Evolutionary conservation across 1,284 basidiomycete genomes (phyloP), one percentile per base, ranked within the genome.

Genomic region (Athelia sp.): DNA sequence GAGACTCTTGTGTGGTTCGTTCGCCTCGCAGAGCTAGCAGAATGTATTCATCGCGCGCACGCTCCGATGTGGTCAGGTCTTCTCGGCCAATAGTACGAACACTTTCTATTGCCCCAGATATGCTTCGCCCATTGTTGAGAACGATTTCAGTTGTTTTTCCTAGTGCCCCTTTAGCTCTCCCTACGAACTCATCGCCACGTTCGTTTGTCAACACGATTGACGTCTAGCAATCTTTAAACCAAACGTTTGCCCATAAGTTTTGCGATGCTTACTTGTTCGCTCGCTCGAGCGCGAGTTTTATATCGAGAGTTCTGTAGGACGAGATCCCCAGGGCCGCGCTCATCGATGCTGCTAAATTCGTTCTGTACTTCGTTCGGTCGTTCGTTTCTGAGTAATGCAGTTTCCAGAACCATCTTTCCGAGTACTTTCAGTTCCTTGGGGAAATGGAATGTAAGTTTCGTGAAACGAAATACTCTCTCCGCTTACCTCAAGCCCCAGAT

Each of bases 71-170:
- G 0, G 66, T 68, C 17, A 56, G 54, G 26, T 69, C 65, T 49
- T 67, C 67, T 24, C 61, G 58, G 1, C 72, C 72, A 21, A 69
- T 47, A 10, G 72, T 65, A n/a, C 58, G 61, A 14, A 74, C 62
- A 26, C 51, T 52, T 15, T 55, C 52, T 15, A 70, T 42, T 9
- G 46, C 49, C 19, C 57, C 60, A 10, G 51, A 43, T n/a, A 49
- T 17, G 45, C 26, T 32, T 26, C 18, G 14, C 17, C 11, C 13
- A 49, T 51, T 53, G n/a, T 48, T 49, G 29, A 63, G 45, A 23
- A 51, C 49, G 47, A 70, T 60, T 1, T 53, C 62, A 13, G 70
- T 71, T 17, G 43, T 58, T 44, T 62, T 66, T n/a, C 71, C 71
- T 42, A 58, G 51, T 1, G 52, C 50, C 6, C 49, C 45, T 10